phyloP scores from a whole-genome alignment of 1,139 yeast genomes.

The Geotrichum carabidarum region DNA sequence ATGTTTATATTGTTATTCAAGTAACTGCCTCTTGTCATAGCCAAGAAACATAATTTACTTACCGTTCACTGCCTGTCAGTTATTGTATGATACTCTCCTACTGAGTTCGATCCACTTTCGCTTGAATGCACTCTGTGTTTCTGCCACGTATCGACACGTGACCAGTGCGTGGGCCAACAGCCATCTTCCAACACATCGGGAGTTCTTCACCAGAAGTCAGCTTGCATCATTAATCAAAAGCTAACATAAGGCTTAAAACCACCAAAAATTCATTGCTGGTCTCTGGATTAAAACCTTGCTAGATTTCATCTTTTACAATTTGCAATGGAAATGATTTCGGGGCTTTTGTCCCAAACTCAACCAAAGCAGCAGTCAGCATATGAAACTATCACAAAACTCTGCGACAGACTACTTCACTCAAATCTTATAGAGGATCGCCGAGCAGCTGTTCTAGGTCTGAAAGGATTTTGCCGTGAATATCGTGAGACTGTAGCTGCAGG shows the following conservation, averaged over 20 bases:
- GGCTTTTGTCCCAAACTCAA: conserved; percentile 44
- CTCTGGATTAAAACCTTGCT: background rate
- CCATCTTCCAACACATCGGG: background rate
- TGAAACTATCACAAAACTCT: conserved; percentile 82
- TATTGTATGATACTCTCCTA: too few relatives aligned
- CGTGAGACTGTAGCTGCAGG: conserved; percentile 87
- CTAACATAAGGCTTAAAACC: background rate
- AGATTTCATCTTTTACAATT: background rate
- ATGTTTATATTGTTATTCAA: too few relatives aligned
- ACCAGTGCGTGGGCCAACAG: background rate
- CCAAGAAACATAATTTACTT: too few relatives aligned
- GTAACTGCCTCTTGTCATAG: too few relatives aligned
- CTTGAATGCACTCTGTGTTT: background rate
- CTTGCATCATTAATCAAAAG: background rate
- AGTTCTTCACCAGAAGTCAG: too few relatives aligned
- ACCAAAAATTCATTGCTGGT: background rate
- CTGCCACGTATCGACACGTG: conserved; percentile 11
- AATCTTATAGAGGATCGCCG: conserved; percentile 78
- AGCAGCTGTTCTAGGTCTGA: conserved; percentile 85
- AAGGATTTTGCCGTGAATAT: conserved; percentile 83
- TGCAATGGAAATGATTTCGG: conserved; percentile 44
- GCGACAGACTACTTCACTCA: conserved; percentile 83
- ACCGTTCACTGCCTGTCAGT: too few relatives aligned
- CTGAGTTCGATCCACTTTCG: too few relatives aligned
- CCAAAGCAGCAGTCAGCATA: conserved; percentile 63